Conservation (phyloP, 495 filamentous ascomycete species). For the Penicillium angulare region DNA sequence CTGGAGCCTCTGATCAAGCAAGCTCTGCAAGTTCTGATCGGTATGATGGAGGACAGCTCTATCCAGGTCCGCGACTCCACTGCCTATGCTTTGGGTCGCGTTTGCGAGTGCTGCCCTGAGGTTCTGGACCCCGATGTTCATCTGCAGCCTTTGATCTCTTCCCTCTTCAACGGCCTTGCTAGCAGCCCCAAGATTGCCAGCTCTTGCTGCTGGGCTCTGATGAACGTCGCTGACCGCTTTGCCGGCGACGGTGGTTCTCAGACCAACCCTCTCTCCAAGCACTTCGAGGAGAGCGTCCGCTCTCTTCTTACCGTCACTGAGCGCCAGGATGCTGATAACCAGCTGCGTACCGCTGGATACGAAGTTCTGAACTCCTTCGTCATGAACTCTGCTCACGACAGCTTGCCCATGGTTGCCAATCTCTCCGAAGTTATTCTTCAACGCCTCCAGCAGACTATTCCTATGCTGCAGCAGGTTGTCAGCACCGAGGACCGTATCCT, state of each 20-base stretch:
- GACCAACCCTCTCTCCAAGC: constrained; percentile 80
- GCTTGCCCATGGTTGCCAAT: constrained; percentile 72
- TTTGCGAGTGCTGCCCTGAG: constrained; percentile 86
- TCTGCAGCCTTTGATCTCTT: constrained; percentile 76
- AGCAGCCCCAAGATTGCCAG: constrained; percentile 95
- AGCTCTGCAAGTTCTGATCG: constrained; percentile 82
- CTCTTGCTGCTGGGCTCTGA: constrained; percentile 98
- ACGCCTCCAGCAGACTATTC: constrained; percentile 84
- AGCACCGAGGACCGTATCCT: constrained; percentile 93
- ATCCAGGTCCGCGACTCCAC: constrained; percentile 95
- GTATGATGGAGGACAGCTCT: constrained; percentile 91
- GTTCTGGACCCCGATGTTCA: constrained; percentile 82
- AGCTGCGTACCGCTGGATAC: constrained; percentile 97
- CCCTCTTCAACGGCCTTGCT: constrained; percentile 86
- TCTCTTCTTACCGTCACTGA: constrained; percentile 84
- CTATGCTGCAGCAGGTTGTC: constrained; percentile 90
- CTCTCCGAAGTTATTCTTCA: constrained; percentile 83
- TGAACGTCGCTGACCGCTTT: constrained; percentile 97
- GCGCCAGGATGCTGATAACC: constrained; percentile 75
- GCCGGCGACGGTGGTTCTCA: constrained; percentile 73
- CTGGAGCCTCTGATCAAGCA: constrained; percentile 93
- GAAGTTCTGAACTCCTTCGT: constrained; percentile 95
- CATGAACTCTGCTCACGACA: constrained; percentile 82
- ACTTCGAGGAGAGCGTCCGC: constrained; percentile 90
- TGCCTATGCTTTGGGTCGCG: constrained; percentile 91